phyloP scores from a whole-genome alignment of 2,329 filamentous ascomycete genomes.

The Diaporthe longicolla region DNA sequence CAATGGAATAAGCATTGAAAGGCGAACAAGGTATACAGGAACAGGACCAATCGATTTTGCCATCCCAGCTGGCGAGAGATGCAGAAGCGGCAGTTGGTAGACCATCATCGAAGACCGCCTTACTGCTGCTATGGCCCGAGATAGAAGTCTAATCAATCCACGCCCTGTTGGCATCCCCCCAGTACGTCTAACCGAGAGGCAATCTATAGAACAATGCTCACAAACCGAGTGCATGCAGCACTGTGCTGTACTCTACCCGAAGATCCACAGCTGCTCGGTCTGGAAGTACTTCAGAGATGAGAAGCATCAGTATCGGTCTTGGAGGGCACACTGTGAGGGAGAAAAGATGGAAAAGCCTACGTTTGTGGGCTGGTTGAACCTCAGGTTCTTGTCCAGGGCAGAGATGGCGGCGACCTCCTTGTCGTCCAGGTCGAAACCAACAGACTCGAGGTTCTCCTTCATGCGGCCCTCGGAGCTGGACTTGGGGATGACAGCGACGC shows the following conservation, averaged over 20 bases:
- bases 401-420: conserved; percentile 78
- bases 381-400: conserved; percentile 74
- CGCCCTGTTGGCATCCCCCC: neutral
- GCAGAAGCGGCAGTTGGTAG: neutral
- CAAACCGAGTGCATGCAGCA: neutral
- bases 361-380: conserved; percentile 80
- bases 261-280: conserved; percentile 70
- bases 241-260: conserved; percentile 58
- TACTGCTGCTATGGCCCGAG: conserved; percentile 38
- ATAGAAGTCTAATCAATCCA: conserved; percentile 9
- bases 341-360: conserved; percentile 42
- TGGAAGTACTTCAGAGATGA: conserved; percentile 63
- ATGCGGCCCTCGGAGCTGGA: conserved; percentile 69
- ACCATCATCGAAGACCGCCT: conserved; percentile 36
- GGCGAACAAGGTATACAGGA: conserved; percentile 24
- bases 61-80: conserved; percentile 29
- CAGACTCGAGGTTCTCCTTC: conserved; percentile 77
- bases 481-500: conserved; percentile 87
- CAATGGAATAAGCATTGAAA: conserved; percentile 15
- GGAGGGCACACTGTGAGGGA: neutral
- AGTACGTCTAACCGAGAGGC: conserved; percentile 4
- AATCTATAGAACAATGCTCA: conserved; percentile 5
- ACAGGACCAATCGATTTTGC: conserved; percentile 26
- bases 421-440: conserved; percentile 74
- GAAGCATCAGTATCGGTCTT: conserved; percentile 2